Percentiles rank a stretch among this genome's conserved stretches.
phyloP scores from a whole-genome alignment of 163 green algal species.

The Prototheca cutis region DNA sequence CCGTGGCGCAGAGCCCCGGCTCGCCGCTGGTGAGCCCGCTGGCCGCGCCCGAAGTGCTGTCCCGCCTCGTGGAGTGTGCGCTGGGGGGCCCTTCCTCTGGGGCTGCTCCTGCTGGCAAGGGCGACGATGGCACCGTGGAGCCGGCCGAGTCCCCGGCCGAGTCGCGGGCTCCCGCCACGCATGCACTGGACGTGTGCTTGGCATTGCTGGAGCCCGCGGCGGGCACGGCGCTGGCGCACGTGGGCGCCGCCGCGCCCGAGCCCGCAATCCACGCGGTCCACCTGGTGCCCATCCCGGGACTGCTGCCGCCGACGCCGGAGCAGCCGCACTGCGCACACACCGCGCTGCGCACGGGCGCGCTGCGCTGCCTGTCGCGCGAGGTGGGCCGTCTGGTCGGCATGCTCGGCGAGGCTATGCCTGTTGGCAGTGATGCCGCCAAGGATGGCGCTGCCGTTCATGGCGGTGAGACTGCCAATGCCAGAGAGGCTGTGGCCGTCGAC shows the following conservation, averaged over 20 bases:
- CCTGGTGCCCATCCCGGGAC: slow-evolving; percentile 11
- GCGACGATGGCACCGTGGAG: no score
- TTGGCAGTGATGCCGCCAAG: no score
- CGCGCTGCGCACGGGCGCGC: slow-evolving; percentile 9
- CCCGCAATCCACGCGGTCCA: not conserved
- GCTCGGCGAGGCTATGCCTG: slow-evolving; percentile 20
- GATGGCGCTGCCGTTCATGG: no score
- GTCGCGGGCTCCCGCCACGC: no score
- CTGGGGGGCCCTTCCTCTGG: slow-evolving; percentile 7
- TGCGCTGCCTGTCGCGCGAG: slow-evolving; percentile 5
- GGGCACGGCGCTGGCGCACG: slow-evolving; percentile 1
- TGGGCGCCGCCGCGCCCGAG: not conserved
- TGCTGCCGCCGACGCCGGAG: not conserved
- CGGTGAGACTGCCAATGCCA: no score
- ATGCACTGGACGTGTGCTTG: slow-evolving; percentile 70
- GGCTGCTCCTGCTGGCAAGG: no score
- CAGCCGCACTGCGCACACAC: slow-evolving; percentile 15
- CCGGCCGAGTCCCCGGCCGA: no score
- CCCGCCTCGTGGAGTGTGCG: slow-evolving; percentile 29
- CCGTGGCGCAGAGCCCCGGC: slow-evolving; percentile 70
- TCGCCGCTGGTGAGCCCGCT: slow-evolving; percentile 55
- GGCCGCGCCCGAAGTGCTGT: slow-evolving; percentile 17
- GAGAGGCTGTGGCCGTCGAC: no score
- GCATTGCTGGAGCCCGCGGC: slow-evolving; percentile 60
- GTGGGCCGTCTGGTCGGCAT: slow-evolving; percentile 20